phyloP scores from a whole-genome alignment of 2,329 filamentous ascomycete species.

The Calycina marina region DNA sequence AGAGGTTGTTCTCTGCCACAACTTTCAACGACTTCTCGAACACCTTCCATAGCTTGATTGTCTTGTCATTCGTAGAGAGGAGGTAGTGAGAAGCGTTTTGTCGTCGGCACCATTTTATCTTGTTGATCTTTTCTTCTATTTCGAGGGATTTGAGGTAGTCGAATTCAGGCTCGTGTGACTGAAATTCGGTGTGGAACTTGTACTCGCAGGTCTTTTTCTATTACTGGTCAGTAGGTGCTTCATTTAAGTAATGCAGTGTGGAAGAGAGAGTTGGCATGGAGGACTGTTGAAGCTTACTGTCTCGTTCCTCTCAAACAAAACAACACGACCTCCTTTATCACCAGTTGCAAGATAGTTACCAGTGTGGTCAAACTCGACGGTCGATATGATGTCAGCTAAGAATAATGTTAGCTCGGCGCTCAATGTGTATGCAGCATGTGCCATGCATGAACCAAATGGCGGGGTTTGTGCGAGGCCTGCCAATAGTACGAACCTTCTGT shows the following conservation, averaged over 20 bases:
- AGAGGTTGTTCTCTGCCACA: conserved; percentile 96
- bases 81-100: conserved; percentile 98
- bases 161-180: conserved; percentile 98
- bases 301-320: conserved; percentile 86
- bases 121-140: conserved; percentile 99
- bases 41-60: conserved; percentile 99
- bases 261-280: neutral
- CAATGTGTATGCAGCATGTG: no score
- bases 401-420: no score
- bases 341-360: conserved; percentile 84
- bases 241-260: no score
- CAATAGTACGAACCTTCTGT: conserved; percentile 21
- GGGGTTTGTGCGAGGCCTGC: no score
- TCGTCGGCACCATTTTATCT: conserved; percentile 98
- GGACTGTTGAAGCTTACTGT: conserved; percentile 44
- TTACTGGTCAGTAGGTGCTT: conserved; percentile 25
- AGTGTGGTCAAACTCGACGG: conserved; percentile 81
- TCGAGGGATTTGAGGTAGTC: conserved; percentile 98
- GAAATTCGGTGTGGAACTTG: conserved; percentile 99
- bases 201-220: conserved; percentile 99
- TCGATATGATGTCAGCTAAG: conserved; percentile 78
- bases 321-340: conserved; percentile 75
- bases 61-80: conserved; percentile 98
- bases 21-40: conserved; percentile 99
- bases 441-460: no score